Percentiles rank a stretch among this genome's conserved stretches.
Conservation (phyloP, 2,329 filamentous ascomycete species). For the Paraphoma chrysanthemicola region DNA sequence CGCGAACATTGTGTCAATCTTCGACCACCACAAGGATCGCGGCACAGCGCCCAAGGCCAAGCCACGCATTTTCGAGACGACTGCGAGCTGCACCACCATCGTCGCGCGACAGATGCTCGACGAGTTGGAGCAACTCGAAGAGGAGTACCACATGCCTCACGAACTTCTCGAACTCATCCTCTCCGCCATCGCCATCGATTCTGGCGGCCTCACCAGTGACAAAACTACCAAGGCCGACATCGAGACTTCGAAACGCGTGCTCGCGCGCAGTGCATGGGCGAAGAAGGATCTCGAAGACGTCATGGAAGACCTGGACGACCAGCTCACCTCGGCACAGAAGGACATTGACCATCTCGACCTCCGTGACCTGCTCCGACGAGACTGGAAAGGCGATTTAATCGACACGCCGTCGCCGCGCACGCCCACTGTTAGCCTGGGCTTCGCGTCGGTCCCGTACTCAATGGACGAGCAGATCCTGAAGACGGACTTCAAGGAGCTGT, state of each 20-base stretch:
- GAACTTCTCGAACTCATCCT: conserved; percentile 58
- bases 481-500: conserved; percentile 56
- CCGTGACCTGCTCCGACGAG: conserved; percentile 54
- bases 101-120: conserved; percentile 57
- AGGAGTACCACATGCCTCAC: conserved; percentile 58
- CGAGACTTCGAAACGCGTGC: conserved; percentile 47
- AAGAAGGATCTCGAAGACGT: conserved; percentile 48
- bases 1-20: conserved; percentile 54
- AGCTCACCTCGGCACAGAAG: conserved; percentile 52
- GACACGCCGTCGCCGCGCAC: conserved; percentile 56
- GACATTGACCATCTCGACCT: conserved; percentile 51
- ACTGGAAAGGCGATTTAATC: conserved; percentile 58
- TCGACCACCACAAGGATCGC: conserved; percentile 56
- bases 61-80: conserved; percentile 54
- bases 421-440: conserved; percentile 56
- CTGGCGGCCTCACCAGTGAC: conserved; percentile 46
- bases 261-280: conserved; percentile 53
- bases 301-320: conserved; percentile 52
- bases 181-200: conserved; percentile 57
- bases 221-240: conserved; percentile 51
- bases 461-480: conserved; percentile 55
- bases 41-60: conserved; percentile 51
- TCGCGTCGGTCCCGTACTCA: conserved; percentile 55
- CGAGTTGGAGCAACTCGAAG: conserved; percentile 51
- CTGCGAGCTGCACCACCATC: conserved; percentile 55